Conservation (phyloP, 208 protist genomes). For the Histomonas meleagridis region DNA sequence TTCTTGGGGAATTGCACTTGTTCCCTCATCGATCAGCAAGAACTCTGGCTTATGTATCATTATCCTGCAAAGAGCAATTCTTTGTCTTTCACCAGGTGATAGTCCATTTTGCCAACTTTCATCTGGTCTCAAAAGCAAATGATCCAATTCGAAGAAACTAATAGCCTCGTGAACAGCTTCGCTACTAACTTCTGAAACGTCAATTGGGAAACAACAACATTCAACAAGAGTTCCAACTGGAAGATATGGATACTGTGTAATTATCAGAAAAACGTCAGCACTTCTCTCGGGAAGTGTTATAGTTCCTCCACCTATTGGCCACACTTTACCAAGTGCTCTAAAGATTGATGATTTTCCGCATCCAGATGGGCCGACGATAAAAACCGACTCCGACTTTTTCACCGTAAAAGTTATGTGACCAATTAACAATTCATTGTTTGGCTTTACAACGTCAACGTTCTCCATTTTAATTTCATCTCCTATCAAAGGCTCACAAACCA, state of each 20-base stretch:
- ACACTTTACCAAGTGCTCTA: neutral
- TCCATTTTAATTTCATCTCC: neutral
- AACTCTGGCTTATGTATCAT: conserved; percentile 41
- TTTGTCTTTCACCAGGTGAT: conserved; percentile 40
- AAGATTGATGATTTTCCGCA: neutral
- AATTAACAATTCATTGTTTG: neutral
- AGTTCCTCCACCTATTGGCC: neutral
- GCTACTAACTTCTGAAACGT: neutral
- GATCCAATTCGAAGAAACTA: neutral
- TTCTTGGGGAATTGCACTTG: conserved; percentile 37
- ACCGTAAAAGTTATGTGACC: neutral
- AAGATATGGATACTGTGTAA: conserved; percentile 45
- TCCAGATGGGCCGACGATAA: neutral
- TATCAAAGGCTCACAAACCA: neutral
- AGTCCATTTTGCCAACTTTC: conserved; percentile 37
- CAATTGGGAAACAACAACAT: conserved; percentile 42
- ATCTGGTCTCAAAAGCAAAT: neutral
- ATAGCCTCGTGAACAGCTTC: neutral
- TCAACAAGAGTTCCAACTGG: conserved; percentile 41
- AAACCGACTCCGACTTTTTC: neutral
- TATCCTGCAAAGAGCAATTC: conserved; percentile 41
- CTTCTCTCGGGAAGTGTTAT: neutral
- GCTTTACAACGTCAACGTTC: neutral
- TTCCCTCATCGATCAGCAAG: conserved; percentile 43
- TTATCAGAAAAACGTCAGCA: conserved; percentile 35